Evolutionary conservation across 192 early-diverging fungal species (phyloP).

Genomic region (Backusella mclennaniae): DNA sequence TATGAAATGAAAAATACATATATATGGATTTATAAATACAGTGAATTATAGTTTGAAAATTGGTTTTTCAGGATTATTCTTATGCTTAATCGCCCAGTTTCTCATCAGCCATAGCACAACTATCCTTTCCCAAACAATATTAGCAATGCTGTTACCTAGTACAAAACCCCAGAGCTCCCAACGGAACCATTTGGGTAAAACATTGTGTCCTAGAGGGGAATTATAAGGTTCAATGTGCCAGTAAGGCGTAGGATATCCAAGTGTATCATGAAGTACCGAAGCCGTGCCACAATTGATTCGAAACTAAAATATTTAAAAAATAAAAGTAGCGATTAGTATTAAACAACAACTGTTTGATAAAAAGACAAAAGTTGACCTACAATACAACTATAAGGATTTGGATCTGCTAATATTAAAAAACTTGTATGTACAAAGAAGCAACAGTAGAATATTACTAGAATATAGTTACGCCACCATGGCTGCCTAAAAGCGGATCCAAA

Average conservation of each 20-base stretch:
- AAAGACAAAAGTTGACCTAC: neutral
- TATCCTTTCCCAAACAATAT: slow-evolving; percentile 46
- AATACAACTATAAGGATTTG: slow-evolving; percentile 52
- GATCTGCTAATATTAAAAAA: slow-evolving; percentile 51
- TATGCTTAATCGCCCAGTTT: slow-evolving; percentile 30
- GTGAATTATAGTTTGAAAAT: slow-evolving; percentile 31
- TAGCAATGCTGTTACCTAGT: slow-evolving; percentile 39
- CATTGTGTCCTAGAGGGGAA: slow-evolving; percentile 65
- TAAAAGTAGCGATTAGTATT: neutral
- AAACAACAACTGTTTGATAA: neutral
- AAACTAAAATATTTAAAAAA: slow-evolving; percentile 33
- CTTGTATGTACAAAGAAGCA: slow-evolving; percentile 49
- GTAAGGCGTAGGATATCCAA: slow-evolving; percentile 35
- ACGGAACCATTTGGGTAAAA: slow-evolving; percentile 62
- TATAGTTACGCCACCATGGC: slow-evolving; percentile 61
- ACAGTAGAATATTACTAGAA: slow-evolving; percentile 51
- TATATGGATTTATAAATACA: neutral
- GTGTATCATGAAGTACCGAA: slow-evolving; percentile 26
- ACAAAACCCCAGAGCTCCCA: slow-evolving; percentile 56
- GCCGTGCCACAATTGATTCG: slow-evolving; percentile 70
- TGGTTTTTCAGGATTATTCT: slow-evolving; percentile 23
- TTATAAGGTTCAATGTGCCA: slow-evolving; percentile 60
- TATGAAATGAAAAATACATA: neutral
- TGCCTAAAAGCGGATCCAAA: slow-evolving; percentile 67
- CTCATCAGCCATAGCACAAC: slow-evolving; percentile 52